Conservation (phyloP, 2,329 filamentous ascomycete species). For the Fusarium nygamai region DNA sequence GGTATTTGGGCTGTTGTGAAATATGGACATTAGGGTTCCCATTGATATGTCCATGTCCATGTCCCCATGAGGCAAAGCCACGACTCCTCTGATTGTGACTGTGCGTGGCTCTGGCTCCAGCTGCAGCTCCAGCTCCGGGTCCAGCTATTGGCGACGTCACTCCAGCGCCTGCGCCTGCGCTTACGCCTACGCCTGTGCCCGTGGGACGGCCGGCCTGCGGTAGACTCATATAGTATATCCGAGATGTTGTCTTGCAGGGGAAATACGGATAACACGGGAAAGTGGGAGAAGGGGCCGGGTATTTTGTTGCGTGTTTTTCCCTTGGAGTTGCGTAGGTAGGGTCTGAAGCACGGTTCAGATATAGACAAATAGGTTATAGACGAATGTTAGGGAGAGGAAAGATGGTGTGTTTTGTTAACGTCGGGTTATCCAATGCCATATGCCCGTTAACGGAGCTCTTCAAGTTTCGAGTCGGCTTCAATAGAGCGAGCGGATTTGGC, state of each 20-base stretch:
- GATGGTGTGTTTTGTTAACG: slow-evolving; percentile 18
- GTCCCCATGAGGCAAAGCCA: slow-evolving; percentile 37
- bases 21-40: slow-evolving; percentile 33
- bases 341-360: neutral
- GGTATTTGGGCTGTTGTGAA: slow-evolving; percentile 29
- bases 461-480: slow-evolving; percentile 31
- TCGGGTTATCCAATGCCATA: neutral
- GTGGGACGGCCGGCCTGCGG: slow-evolving; percentile 46
- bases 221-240: slow-evolving; percentile 45
- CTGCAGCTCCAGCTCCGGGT: neutral
- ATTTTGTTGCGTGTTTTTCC: slow-evolving; percentile 9
- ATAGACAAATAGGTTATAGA: neutral
- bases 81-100: slow-evolving; percentile 19
- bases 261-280: slow-evolving; percentile 26
- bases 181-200: slow-evolving; percentile 35
- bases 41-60: slow-evolving; percentile 17
- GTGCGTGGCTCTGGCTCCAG: slow-evolving; percentile 12
- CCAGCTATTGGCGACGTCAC: slow-evolving; percentile 42
- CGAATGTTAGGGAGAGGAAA: neutral
- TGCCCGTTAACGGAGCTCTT: slow-evolving; percentile 41
- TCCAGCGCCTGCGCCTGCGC: slow-evolving; percentile 38
- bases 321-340: neutral
- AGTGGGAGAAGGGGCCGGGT: slow-evolving; percentile 19
- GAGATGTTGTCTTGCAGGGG: slow-evolving; percentile 27
- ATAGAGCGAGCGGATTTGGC: slow-evolving; percentile 33